Percentiles rank a stretch among this genome's conserved stretches.
Evolutionary conservation across 108 stramenopile species (phyloP).

Genomic region (Mayamaea pseudoterrestris): DNA sequence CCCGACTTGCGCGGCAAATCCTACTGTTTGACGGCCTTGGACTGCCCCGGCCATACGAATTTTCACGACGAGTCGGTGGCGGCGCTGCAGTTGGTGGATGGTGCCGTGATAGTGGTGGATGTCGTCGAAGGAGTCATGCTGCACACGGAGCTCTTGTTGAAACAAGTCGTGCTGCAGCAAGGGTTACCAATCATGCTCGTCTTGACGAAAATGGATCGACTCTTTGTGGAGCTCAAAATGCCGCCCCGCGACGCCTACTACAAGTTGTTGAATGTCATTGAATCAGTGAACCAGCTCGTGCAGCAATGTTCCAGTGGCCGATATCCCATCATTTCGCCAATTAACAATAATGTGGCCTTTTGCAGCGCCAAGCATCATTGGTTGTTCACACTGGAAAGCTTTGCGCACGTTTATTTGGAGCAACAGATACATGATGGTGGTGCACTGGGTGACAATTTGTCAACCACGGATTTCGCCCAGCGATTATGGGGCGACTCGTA

Average conservation of each 20-base stretch:
- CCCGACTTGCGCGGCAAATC: conserved; percentile 84
- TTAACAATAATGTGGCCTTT: conserved; percentile 86
- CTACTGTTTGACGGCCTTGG: conserved; percentile 78
- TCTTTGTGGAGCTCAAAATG: conserved; percentile 91
- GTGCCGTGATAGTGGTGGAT: conserved; percentile 89
- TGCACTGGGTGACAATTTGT: conserved; percentile 50
- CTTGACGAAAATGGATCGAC: conserved; percentile 93
- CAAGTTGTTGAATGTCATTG: conserved; percentile 85
- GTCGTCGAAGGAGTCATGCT: conserved; percentile 94
- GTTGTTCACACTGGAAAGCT: conserved; percentile 79
- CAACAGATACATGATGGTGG: conserved; percentile 28
- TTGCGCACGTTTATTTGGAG: conserved; percentile 77
- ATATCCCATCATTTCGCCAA: conserved; percentile 66
- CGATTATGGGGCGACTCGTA: conserved; percentile 92
- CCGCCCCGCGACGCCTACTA: conserved; percentile 93
- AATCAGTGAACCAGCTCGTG: conserved; percentile 75
- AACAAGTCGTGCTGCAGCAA: conserved; percentile 65
- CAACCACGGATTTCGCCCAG: conserved; percentile 58
- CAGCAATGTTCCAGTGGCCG: conserved; percentile 42
- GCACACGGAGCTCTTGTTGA: conserved; percentile 80
- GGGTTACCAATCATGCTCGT: conserved; percentile 73
- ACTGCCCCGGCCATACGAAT: conserved; percentile 92
- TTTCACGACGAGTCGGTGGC: conserved; percentile 94
- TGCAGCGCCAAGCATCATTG: conserved; percentile 82
- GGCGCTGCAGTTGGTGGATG: conserved; percentile 76